phyloP scores from a whole-genome alignment of 306 rosid species.

The Cicer chorassanicum region DNA sequence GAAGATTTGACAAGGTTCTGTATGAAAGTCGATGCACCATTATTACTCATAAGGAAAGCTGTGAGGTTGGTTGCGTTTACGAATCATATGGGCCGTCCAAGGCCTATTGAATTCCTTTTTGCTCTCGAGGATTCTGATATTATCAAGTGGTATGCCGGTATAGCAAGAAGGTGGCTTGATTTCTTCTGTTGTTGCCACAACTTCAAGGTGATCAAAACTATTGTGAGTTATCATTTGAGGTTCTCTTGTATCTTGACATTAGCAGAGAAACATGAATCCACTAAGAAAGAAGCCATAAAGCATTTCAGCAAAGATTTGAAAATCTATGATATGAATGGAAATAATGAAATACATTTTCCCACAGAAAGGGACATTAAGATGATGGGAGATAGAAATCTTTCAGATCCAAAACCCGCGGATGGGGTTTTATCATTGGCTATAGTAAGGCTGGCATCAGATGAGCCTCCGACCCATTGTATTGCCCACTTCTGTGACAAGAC shows the following conservation, averaged over 20 bases:
- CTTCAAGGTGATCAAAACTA: constrained; percentile 80
- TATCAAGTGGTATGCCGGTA: constrained; percentile 87
- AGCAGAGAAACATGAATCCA: constrained; percentile 89
- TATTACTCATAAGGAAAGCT: constrained; percentile 67
- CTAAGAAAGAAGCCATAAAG: constrained; percentile 76
- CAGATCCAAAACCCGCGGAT: constrained; percentile 84
- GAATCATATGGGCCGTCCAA: constrained; percentile 87
- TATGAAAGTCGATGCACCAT: constrained; percentile 85
- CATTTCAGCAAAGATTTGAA: constrained; percentile 87
- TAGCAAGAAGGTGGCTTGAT: constrained; percentile 89
- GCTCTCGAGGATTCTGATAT: constrained; percentile 82
- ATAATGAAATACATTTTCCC: constrained; percentile 75
- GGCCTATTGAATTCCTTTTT: constrained; percentile 67
- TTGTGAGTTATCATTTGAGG: constrained; percentile 83
- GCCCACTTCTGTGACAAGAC: constrained; percentile 82
- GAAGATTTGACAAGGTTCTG: constrained; percentile 85
- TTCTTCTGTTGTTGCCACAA: constrained; percentile 87
- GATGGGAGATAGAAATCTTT: constrained; percentile 85
- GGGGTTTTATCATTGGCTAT: constrained; percentile 69
- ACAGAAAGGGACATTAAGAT: constrained; percentile 87
- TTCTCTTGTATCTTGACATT: constrained; percentile 89
- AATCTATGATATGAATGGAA: constrained; percentile 66
- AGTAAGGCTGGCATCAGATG: constrained; percentile 78
- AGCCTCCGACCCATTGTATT: constrained; percentile 62
- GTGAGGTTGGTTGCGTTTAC: constrained; percentile 84